phyloP scores from a whole-genome alignment of 148 eudicot species.

The Diospyros lotus region DNA sequence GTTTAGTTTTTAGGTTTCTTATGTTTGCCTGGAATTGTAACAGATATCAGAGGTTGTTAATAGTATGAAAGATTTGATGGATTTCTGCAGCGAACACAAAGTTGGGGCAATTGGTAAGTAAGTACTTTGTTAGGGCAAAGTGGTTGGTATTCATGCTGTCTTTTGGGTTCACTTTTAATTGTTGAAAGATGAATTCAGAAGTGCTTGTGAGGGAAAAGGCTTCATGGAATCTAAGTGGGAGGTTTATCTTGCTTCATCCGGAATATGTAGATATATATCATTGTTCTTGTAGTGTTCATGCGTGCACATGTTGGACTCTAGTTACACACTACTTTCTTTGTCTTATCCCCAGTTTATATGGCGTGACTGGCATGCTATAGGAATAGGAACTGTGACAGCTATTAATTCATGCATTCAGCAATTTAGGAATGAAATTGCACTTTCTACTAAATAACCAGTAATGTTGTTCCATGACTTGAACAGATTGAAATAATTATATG shows the following conservation, averaged over 20 bases:
- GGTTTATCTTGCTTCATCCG: neutral
- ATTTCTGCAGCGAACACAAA: constrained; percentile 65
- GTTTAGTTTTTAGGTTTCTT: constrained; percentile 1
- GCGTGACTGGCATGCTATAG: neutral
- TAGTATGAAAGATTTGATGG: constrained; percentile 91
- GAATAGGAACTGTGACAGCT: neutral
- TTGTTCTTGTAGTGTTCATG: too few relatives aligned
- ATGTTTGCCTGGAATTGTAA: constrained; percentile 6
- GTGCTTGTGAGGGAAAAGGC: neutral
- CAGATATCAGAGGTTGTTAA: constrained; percentile 98
- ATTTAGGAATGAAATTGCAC: too few relatives aligned
- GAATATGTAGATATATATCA: neutral
- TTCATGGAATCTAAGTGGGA: neutral
- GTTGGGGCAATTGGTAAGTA: constrained; percentile 76
- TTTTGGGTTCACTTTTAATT: neutral
- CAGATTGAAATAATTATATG: too few relatives aligned
- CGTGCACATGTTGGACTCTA: too few relatives aligned
- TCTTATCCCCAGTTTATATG: neutral
- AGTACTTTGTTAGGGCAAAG: constrained; percentile 11
- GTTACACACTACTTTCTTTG: neutral
- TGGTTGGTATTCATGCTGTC: constrained; percentile 1
- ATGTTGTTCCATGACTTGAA: too few relatives aligned
- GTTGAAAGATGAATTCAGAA: neutral
- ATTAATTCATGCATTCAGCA: neutral
- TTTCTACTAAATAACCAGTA: too few relatives aligned